phyloP scores from a whole-genome alignment of 768 basidiomycete genomes.

The Mycena latifolia region DNA sequence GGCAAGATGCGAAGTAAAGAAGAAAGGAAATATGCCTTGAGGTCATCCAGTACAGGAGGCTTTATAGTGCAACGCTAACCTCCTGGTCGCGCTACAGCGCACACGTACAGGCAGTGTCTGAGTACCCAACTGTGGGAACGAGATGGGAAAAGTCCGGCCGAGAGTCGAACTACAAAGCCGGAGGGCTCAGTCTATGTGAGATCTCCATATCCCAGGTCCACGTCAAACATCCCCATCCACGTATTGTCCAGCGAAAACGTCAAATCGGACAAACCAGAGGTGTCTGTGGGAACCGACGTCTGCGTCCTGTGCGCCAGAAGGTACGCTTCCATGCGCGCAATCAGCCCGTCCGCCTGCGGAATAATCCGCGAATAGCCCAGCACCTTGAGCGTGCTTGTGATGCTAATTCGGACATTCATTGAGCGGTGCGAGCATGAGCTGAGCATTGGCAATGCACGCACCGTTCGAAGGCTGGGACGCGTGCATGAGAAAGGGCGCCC shows the following conservation, averaged over 20 bases:
- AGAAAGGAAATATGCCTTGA: too few relatives aligned
- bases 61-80: too few relatives aligned
- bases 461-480: conserved; percentile 8
- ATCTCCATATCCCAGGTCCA: background rate
- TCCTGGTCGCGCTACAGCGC: too few relatives aligned
- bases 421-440: background rate
- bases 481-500: background rate
- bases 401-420: background rate
- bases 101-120: too few relatives aligned
- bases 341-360: conserved; percentile 3
- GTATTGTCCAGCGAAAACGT: conserved; percentile 1
- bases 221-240: conserved; percentile 18
- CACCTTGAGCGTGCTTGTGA: conserved; percentile 12
- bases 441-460: background rate
- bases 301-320: background rate
- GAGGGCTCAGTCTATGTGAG: too few relatives aligned
- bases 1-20: too few relatives aligned
- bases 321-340: conserved; percentile 23
- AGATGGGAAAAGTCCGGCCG: too few relatives aligned
- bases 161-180: too few relatives aligned
- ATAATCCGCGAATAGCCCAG: conserved; percentile 15
- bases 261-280: background rate
- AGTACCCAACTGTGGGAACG: background rate
- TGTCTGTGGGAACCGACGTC: background rate
- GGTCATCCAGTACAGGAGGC: too few relatives aligned